A percentile compares a stretch with the other conserved stretches of the same genome.
These are phyloP conservation scores for Colletotrichum destructivum DNA, from an alignment of 2,329 filamentous ascomycete species.

Conservation along the genomic window DNA sequence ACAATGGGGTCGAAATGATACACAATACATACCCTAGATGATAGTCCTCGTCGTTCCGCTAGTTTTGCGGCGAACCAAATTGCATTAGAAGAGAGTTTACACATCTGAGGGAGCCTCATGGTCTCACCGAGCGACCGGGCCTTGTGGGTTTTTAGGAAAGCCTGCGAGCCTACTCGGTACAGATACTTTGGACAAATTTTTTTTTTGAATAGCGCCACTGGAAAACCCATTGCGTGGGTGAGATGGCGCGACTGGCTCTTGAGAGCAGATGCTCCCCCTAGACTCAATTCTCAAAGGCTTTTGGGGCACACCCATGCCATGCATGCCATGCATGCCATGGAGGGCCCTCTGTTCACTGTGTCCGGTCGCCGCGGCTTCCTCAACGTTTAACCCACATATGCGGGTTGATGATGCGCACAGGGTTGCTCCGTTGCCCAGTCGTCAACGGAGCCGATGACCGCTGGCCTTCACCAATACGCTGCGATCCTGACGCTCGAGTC, in stretches of 20 bases:
- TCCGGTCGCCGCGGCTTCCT: slow-evolving; percentile 33
- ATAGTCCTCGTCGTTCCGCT: slow-evolving; percentile 21
- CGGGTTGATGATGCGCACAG: slow-evolving; percentile 42
- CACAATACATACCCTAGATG: not conserved
- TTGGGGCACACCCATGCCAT: slow-evolving; percentile 2
- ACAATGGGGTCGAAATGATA: slow-evolving; percentile 4
- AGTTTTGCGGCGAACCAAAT: slow-evolving; percentile 19
- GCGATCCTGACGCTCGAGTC: slow-evolving; percentile 13
- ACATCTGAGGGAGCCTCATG: slow-evolving; percentile 4
- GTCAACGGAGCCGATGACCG: slow-evolving; percentile 25
- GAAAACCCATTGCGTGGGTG: not conserved
- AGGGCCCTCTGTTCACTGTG: slow-evolving; percentile 23
- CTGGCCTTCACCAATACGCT: slow-evolving; percentile 10
- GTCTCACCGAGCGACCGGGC: slow-evolving; percentile 10
- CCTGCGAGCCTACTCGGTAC: not conserved
- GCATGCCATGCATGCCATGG: too few relatives aligned
- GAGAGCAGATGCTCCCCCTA: slow-evolving; percentile 18
- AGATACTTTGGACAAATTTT: too few relatives aligned
- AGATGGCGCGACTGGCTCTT: not conserved
- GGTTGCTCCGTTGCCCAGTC: slow-evolving; percentile 29
- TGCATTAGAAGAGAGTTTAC: slow-evolving; percentile 1
- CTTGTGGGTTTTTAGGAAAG: not conserved
- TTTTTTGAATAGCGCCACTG: not conserved
- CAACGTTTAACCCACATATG: slow-evolving; percentile 38
- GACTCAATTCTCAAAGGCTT: not conserved